Evolutionary conservation across 2,329 filamentous ascomycete genomes (phyloP), one percentile per base, ranked within the genome.

Genomic region (Fusarium xylarioides): DNA sequence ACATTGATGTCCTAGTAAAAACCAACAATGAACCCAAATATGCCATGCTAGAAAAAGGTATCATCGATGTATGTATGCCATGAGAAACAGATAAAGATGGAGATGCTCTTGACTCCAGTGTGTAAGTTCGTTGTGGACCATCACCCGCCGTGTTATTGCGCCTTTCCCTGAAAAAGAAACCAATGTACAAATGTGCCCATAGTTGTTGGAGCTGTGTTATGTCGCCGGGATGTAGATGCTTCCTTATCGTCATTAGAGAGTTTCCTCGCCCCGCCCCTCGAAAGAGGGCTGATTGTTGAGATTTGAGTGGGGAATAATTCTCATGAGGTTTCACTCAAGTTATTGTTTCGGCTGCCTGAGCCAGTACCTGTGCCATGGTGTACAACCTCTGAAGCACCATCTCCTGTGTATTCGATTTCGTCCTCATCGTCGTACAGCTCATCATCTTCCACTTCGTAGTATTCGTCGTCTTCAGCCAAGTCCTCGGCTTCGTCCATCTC

Each of bases 381-480:
- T 42, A 78, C 76, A 44, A 76, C 74, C 47, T 78, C 76, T 32
- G 76, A 78, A 23, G 63, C 70, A 44, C 75, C 76, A n/a, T 78
- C 76, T 47, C 74, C 76, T 19, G 74, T 77, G 47, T 69, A 76
- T 50, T 78, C 76, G 63, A 78, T 74, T 38, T 75, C 73, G 32
- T 75, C 74, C 30, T 72, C 73, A 30, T 75, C 74, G 34, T 75
- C 73, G 60, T 78, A 77, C 60, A 77, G 55, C n/a, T 77, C 75
- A 40, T 78, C 76, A 57, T 78, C 76, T 34, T 78, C 76, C 23
- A 77, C 76, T 55, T 77, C 76, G 46, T 78, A 76, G 64, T 78
- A 78, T 66, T 78, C 75, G 32, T 76, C 75, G 18, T 77, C 74
- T 30, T 78, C 76, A 26, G 53, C 73, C 35, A 58, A 66, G 26